phyloP scores from a whole-genome alignment of 805 yeast genomes.

The Metschnikowia rubicola region DNA sequence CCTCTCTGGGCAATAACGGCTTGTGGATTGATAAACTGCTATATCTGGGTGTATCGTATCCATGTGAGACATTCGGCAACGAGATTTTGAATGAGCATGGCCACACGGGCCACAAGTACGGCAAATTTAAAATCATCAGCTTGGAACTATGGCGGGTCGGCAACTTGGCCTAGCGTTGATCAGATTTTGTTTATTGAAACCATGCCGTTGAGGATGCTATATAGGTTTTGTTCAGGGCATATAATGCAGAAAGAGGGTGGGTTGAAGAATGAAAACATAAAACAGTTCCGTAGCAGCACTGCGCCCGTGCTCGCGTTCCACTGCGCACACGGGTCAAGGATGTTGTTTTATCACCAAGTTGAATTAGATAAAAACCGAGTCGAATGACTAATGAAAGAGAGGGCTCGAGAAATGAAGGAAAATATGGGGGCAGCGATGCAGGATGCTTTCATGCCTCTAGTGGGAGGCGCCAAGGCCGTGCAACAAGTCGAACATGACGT shows the following conservation, averaged over 20 bases:
- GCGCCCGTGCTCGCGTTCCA: conserved; percentile 8
- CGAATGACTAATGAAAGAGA: conserved; percentile 4
- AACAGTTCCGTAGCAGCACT: conserved; percentile 23
- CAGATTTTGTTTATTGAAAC: conserved; percentile 14
- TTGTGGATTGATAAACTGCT: conserved; percentile 80
- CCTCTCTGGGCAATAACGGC: conserved; percentile 91
- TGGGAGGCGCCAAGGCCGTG: conserved; percentile 19
- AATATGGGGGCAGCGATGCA: conserved; percentile 8
- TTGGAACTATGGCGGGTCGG: conserved; percentile 86
- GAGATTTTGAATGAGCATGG: conserved; percentile 52
- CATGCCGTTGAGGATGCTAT: conserved; percentile 52
- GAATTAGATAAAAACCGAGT: conserved; percentile 21
- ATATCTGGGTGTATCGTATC: conserved; percentile 70
- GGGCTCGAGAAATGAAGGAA: conserved; percentile 4
- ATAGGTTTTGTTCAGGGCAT: conserved; percentile 18
- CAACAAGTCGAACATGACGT: conserved; percentile 55
- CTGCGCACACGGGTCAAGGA: conserved; percentile 12
- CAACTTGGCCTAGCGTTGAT: conserved; percentile 3
- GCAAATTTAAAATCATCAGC: conserved; percentile 70
- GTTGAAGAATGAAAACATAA: conserved; percentile 8
- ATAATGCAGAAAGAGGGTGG: conserved; percentile 15
- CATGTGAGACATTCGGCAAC: conserved; percentile 85
- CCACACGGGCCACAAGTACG: conserved; percentile 24
- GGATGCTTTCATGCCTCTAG: background rate
- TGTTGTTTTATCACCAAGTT: conserved; percentile 21